Conservation (phyloP, 106 monocot species). For the Phalaenopsis equestris region DNA sequence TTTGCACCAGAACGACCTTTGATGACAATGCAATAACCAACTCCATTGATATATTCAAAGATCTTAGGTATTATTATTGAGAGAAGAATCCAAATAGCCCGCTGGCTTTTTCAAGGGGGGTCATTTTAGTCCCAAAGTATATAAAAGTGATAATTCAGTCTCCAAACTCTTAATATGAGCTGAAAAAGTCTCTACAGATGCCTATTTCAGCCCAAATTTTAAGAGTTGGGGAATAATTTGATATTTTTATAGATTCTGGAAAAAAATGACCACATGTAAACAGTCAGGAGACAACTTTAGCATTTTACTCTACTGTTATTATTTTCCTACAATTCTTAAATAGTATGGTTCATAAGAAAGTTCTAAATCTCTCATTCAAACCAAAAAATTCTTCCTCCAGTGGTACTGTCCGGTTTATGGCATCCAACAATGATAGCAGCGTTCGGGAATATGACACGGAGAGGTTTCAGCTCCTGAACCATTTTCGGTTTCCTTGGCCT, state of each 20-base stretch:
- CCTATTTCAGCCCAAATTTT: too few species aligned
- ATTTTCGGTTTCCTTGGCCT: conserved; percentile 68
- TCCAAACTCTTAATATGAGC: too few species aligned
- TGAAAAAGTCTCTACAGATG: too few species aligned
- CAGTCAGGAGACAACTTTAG: too few species aligned
- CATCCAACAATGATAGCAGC: conserved; percentile 60
- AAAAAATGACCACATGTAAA: too few species aligned
- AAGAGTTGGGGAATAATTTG: too few species aligned
- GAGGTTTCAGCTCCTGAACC: conserved; percentile 56
- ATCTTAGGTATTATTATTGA: conserved; percentile 20
- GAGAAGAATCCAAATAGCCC: too few species aligned
- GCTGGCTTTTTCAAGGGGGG: too few species aligned
- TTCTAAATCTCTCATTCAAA: not conserved
- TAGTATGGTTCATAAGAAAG: not conserved
- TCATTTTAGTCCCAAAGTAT: too few species aligned
- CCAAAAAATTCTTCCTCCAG: conserved; percentile 21
- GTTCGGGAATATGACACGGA: conserved; percentile 54
- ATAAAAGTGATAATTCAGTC: too few species aligned
- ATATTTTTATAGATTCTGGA: too few species aligned
- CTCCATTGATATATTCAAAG: conserved; percentile 61
- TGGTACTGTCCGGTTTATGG: conserved; percentile 46
- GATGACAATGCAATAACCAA: conserved; percentile 70
- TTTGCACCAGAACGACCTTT: conserved; percentile 49
- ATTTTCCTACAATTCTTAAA: not conserved
- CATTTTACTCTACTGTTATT: not conserved